These are phyloP conservation scores for Syzygium malaccense DNA, from an alignment of 441 rosid genomes.

Conservation along the genomic window DNA sequence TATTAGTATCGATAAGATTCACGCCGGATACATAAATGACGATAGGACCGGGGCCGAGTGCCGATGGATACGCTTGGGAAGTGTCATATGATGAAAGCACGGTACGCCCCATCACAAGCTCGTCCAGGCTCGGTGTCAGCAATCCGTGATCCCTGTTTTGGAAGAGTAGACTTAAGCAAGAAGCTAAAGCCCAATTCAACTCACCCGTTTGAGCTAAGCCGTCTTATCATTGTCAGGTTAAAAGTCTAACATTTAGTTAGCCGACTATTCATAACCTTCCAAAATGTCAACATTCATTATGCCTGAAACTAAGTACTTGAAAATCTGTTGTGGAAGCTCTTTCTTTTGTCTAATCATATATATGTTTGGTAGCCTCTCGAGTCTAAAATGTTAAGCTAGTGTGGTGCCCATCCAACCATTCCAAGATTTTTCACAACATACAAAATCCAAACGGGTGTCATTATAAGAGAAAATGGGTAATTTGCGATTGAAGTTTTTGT, in stretches of 20 bases:
- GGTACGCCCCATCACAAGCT: background rate
- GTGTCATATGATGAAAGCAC: background rate
- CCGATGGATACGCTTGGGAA: background rate
- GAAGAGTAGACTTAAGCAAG: background rate
- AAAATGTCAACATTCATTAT: background rate
- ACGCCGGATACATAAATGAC: rapidly evolving
- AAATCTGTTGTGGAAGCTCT: background rate
- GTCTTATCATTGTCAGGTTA: background rate
- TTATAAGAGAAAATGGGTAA: background rate
- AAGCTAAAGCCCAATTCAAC: rapidly evolving
- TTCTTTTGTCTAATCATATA: background rate
- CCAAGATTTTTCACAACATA: background rate
- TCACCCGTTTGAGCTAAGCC: rapidly evolving
- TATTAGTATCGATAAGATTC: background rate
- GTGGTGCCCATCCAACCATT: background rate
- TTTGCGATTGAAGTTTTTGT: background rate
- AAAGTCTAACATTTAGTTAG: background rate
- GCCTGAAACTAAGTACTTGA: background rate
- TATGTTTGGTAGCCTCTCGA: background rate
- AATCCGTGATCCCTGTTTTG: background rate
- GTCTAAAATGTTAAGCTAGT: background rate
- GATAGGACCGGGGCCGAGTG: rapidly evolving
- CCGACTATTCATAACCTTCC: background rate
- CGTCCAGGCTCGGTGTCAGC: background rate
- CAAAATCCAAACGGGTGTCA: background rate